Evolutionary conservation across 169 alveolate genomes (phyloP), one percentile per base, ranked within the genome.

Genomic region (Plasmodium berghei): DNA sequence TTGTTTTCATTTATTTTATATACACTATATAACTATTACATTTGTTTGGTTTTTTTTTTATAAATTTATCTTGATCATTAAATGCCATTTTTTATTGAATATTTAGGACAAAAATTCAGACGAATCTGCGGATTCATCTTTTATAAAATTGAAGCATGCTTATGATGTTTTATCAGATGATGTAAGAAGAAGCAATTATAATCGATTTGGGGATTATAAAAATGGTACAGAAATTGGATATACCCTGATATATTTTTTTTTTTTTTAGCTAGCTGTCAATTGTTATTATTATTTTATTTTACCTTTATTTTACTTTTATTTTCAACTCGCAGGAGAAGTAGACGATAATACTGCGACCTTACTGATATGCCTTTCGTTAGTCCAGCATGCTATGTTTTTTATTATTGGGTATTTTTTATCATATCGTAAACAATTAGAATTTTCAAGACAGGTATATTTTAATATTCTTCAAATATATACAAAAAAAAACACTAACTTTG

Each of bases 371-470:
- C 83, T 83, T 66, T 83, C 90, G 1, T 46, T 83, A 63, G 90
- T 83, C 8, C 90, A 83, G 16, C 90, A 83, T 58, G 69, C 90
- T 4, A 66, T 83, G 90, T 83, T 83, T 83, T 83, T 83, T 48
- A 83, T 83, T 46, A 83, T 83, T 67, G 90, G 90, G 20, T 83
- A 83, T 83, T 83, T 83, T 67, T 69, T 83, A 18, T 83, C 90
- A 8, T 83, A 83, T 58, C 90, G 85, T 9, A 55, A 52, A 24
- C 66, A 83, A 48, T 46, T 69, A 56, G 63, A 45, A 56, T 83
- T 83, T 24, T 40, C 90, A 18, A 83, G 90, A 67, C 90, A 83
- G 58, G 90, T 83, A 70, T 9, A 10, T 69, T 8, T 14, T 14
- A 8, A 16, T 69, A 16, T 34, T 24, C 20, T 40, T 24, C 12